These are phyloP conservation scores for Secale cereale DNA, from an alignment of 176 grass and related monocot genomes.

Conservation along the genomic window DNA sequence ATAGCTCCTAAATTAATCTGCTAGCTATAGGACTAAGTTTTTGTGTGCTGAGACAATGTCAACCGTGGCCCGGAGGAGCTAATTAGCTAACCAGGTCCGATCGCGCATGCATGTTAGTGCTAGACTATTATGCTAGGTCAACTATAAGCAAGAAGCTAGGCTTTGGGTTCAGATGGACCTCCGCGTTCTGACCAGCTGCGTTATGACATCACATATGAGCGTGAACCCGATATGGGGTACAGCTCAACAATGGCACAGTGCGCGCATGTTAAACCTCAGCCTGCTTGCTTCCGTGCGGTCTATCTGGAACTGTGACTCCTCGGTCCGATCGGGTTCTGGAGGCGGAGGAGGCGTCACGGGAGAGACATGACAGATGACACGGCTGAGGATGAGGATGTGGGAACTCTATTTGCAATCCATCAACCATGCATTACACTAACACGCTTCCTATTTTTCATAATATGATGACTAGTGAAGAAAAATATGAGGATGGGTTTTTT, in stretches of 20 bases:
- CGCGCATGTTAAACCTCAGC: neutral
- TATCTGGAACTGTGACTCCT: neutral
- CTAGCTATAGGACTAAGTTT: neutral
- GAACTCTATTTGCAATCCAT: neutral
- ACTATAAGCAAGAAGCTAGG: neutral
- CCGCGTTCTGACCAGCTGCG: neutral
- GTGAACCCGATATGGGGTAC: neutral
- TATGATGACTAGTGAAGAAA: too few relatives aligned
- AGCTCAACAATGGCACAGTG: slow-evolving; percentile 19
- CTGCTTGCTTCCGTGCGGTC: neutral
- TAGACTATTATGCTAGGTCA: neutral
- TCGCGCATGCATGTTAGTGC: neutral
- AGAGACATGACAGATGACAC: neutral
- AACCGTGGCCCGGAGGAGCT: neutral
- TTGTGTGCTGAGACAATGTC: neutral
- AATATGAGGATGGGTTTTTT: too few relatives aligned
- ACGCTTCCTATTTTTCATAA: neutral
- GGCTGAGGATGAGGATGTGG: neutral
- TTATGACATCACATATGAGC: neutral
- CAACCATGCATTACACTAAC: neutral
- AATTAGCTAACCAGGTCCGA: neutral
- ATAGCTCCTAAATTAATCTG: neutral
- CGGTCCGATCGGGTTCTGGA: neutral
- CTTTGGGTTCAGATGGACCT: neutral
- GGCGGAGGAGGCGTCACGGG: neutral